A percentile compares a stretch with the other conserved stretches of the same genome.
These are phyloP conservation scores for Phoma sp. DNA, from an alignment of 2,329 filamentous ascomycete genomes.

Conservation along the genomic window DNA sequence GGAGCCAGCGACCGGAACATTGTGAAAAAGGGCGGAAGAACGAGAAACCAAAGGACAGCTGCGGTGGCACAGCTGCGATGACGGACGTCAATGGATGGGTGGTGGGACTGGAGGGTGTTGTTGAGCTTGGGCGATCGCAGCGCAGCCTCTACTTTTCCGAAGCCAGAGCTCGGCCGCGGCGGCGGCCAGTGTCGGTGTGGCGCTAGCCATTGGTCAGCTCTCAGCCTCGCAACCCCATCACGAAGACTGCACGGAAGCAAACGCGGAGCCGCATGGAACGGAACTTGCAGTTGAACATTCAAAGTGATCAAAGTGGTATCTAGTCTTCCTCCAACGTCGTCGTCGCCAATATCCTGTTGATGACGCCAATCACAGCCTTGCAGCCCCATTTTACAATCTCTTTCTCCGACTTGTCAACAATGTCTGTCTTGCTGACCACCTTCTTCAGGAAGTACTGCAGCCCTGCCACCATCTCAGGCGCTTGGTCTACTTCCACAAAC, in stretches of 20 bases:
- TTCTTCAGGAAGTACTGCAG: slow-evolving; percentile 82
- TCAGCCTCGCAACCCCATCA: slow-evolving; percentile 6
- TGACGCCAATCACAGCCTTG: slow-evolving; percentile 44
- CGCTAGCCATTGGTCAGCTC: slow-evolving; percentile 15
- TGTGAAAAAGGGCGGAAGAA: slow-evolving; percentile 34
- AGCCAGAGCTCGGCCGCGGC: slow-evolving; percentile 26
- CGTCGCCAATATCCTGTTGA: slow-evolving; percentile 44
- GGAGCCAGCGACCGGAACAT: slow-evolving; percentile 62
- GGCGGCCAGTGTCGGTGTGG: slow-evolving; percentile 33
- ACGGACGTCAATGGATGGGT: slow-evolving; percentile 47
- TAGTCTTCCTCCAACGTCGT: slow-evolving; percentile 49
- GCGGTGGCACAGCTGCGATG: slow-evolving; percentile 37
- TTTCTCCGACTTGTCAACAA: slow-evolving; percentile 56
- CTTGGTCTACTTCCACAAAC: slow-evolving; percentile 68
- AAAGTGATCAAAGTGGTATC: background rate
- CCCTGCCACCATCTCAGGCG: slow-evolving; percentile 72
- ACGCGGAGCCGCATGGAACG: background rate
- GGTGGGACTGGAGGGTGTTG: slow-evolving; percentile 43
- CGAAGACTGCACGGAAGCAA: slow-evolving; percentile 6
- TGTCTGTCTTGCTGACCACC: slow-evolving; percentile 70
- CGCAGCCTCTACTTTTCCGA: slow-evolving; percentile 8
- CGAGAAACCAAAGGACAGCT: slow-evolving; percentile 35
- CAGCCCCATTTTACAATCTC: slow-evolving; percentile 57
- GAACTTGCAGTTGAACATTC: slow-evolving; percentile 1
- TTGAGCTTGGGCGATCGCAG: slow-evolving; percentile 32